Evolutionary conservation across 306 rosid genomes (phyloP), one percentile per base, ranked within the genome.

Genomic region (Ziziphus jujuba): DNA sequence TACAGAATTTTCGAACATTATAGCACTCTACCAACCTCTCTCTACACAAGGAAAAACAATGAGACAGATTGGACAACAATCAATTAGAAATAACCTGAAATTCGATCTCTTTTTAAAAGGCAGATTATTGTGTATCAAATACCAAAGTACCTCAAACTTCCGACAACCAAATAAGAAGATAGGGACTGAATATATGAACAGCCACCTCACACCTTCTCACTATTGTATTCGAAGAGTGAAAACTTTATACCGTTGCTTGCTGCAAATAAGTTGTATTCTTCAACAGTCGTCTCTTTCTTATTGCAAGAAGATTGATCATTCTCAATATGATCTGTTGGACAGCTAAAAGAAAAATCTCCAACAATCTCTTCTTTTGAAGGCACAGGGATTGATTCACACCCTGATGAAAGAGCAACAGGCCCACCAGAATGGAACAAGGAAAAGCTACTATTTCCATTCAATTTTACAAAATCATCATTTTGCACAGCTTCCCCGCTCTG

Each of bases 361-460:
- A n/a, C 70, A 51, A 74, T 47, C 54, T 74, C 81, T 34, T 81
- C 87, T 65, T 82, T 75, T 13, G 72, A 67, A 70, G 87, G 81
- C 33, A 78, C 40, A 38, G 69, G 70, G 54, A 57, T 66, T 31
- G 78, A 78, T 65, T 87, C 75, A 65, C 86, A 61, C 34, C 80
- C 86, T 28, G 77, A 58, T 47, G 99, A 85, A 69, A 82, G 86
- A 54, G 87, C 96, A 28, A 86, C 87, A 63, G 99, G 99, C 34
- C 96, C 97, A 14, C 89, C 98, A 72, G 81, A 91, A 84, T 88
- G 97, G 83, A 95, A 95, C 72, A 95, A 84, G 58, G 99, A 95
- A 78, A 95, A 95, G 54, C 82, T 74, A 61, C 68, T 21, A 61
- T 83, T 79, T 16, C 73, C 74, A 24, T 72, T 81, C 48, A 71